Conservation (phyloP, 768 basidiomycete genomes). For the Amanita fuliginea region DNA sequence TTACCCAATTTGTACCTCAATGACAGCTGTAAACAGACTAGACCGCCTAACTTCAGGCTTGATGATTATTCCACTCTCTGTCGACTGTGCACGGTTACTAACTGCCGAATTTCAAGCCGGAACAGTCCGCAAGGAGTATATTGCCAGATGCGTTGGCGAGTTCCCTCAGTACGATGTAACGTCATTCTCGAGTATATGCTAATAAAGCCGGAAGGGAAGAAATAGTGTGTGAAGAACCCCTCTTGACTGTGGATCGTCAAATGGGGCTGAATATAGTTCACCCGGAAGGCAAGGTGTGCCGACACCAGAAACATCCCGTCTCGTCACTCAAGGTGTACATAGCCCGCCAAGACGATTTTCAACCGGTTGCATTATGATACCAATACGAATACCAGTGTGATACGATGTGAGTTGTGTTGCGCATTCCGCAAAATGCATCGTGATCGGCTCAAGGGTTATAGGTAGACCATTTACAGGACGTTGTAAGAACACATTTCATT, state of each 20-base stretch:
- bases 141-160: constrained; percentile 76
- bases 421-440: constrained; percentile 1
- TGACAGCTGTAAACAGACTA: constrained; percentile 61
- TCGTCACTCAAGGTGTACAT: constrained; percentile 3
- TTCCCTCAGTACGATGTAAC: constrained; percentile 57
- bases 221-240: constrained; percentile 72
- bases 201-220: constrained; percentile 43
- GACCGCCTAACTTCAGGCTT: constrained; percentile 92
- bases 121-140: constrained; percentile 82
- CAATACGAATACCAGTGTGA: constrained; percentile 72
- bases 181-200: background rate
- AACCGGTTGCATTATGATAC: constrained; percentile 71
- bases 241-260: constrained; percentile 89
- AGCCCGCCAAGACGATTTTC: constrained; percentile 89
- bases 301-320: background rate
- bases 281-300: constrained; percentile 79
- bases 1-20: background rate
- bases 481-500: constrained; percentile 40
- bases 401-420: constrained; percentile 51
- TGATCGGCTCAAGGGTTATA: constrained; percentile 16
- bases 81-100: constrained; percentile 54
- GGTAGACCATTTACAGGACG: constrained; percentile 87
- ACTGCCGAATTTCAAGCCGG: constrained; percentile 77
- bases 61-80: constrained; percentile 82
- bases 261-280: constrained; percentile 97